Evolutionary conservation across 306 rosid genomes (phyloP), one percentile per base, ranked within the genome.

Genomic region (Trichosanthes cucumerina): DNA sequence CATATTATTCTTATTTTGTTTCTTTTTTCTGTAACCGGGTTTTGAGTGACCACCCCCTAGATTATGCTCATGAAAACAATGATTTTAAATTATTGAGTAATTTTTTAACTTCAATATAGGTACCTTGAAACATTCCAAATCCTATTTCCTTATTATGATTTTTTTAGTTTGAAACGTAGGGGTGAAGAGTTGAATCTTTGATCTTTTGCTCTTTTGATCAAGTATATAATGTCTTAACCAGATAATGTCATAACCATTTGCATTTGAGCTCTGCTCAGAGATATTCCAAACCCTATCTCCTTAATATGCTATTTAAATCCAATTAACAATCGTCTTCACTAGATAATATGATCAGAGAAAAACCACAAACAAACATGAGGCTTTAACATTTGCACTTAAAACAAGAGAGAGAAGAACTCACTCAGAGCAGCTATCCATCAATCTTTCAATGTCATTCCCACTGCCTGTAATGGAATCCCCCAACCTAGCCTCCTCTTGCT

Each of bases 391-490:
- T 28, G 39, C 49, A 69, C 34, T 31, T 59, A 18, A 47, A 36
- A 24, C n/a, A n/a, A 33, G 53, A 49, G 19, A 50, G 59, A 31
- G 43, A 12, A 43, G 18, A 58, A 78, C 91, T 28, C 85, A 95
- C 98, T 92, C 93, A 1, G 97, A 87, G 82, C 93, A 95, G 83
- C 97, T 88, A 89, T 95, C 91, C 33, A 95, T 90, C 89, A 95
- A 82, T 71, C 84, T 93, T 81, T 95, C 92, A 39, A 92, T 95
- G 58, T 91, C 98, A 15, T 92, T 93, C 4, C 88, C 94, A 43
- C 53, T 84, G 4, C 83, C 84, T 6, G 59, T 12, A 28, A 44
- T 19, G 6, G 83, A 81, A 81, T 84, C 92, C 10, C 81, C 96
- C 84, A 95, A 81, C 66, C 91, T 92, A 0, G 93, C 97, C 79